phyloP scores from a whole-genome alignment of 164 flowering plant species.

The Tetracentron sinense region DNA sequence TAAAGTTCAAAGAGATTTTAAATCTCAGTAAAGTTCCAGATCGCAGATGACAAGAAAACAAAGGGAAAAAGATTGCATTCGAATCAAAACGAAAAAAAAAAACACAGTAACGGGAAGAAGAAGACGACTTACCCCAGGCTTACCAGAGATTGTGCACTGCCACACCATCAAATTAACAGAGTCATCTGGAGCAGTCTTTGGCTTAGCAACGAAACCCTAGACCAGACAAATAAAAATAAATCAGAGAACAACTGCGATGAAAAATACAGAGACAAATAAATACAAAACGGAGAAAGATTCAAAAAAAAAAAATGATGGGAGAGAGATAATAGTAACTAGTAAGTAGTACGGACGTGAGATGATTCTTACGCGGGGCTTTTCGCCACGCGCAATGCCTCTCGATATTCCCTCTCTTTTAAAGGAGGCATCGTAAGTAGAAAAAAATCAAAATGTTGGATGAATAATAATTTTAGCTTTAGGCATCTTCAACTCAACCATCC shows the following conservation, averaged over 20 bases:
- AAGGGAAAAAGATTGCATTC: no score
- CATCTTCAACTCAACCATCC: no score
- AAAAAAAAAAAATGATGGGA: background rate
- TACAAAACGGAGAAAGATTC: background rate
- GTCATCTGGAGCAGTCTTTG: constrained; percentile 64
- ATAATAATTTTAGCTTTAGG: no score
- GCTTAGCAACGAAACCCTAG: constrained; percentile 88
- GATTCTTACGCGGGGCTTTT: constrained; percentile 82
- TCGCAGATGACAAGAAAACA: no score
- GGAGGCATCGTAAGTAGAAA: no score
- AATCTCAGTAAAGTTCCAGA: no score
- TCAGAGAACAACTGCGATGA: background rate
- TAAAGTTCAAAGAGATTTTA: no score
- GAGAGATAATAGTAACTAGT: no score
- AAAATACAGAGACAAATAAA: background rate
- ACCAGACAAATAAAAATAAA: no score
- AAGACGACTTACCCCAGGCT: constrained; percentile 46
- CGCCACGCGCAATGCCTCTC: constrained; percentile 80
- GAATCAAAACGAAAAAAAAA: no score
- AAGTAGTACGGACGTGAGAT: constrained; percentile 50
- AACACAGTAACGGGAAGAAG: no score
- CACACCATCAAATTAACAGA: constrained; percentile 76
- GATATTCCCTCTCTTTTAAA: constrained; percentile 38
- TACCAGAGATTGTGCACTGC: constrained; percentile 84
- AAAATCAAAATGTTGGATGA: no score